Evolutionary conservation across 225 moss, liverwort and hornwort species (phyloP).

Genomic region (Asterella californica): DNA sequence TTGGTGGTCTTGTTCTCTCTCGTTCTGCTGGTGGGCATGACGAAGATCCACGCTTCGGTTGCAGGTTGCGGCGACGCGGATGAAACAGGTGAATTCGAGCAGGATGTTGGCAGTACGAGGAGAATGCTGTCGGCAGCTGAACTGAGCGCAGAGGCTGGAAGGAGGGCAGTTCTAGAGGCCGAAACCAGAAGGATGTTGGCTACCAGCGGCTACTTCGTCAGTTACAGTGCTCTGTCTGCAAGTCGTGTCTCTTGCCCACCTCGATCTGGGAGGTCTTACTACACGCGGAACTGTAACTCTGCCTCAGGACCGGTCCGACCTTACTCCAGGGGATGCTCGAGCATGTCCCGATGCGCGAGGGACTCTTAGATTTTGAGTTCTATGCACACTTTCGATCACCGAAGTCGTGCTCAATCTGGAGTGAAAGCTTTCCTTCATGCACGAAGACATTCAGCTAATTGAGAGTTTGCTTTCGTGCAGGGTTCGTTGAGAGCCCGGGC

Average conservation of each 20-base stretch:
- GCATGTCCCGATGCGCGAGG: conserved; percentile 42
- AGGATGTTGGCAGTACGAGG: neutral
- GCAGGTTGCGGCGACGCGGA: neutral
- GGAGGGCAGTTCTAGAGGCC: conserved; percentile 2
- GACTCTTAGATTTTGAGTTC: neutral
- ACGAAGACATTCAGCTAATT: neutral
- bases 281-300: conserved; percentile 37
- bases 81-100: neutral
- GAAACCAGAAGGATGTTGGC: conserved; percentile 14
- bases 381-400: neutral
- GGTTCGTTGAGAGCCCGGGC: neutral
- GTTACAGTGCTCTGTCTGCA: conserved; percentile 34
- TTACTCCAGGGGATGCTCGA: conserved; percentile 36
- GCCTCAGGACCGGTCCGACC: conserved; percentile 29
- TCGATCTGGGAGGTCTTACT: conserved; percentile 48
- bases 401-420: neutral
- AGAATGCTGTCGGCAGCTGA: conserved; percentile 3
- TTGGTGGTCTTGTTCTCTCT: conserved; percentile 6
- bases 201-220: conserved; percentile 9
- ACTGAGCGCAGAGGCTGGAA: neutral
- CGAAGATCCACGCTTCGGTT: conserved; percentile 4
- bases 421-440: neutral
- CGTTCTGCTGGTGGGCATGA: conserved; percentile 19
- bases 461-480: neutral
- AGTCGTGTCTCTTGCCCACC: conserved; percentile 41